Evolutionary conservation across 1,139 yeast genomes (phyloP), one percentile per base, ranked within the genome.

Genomic region (Scheffersomyces titani): DNA sequence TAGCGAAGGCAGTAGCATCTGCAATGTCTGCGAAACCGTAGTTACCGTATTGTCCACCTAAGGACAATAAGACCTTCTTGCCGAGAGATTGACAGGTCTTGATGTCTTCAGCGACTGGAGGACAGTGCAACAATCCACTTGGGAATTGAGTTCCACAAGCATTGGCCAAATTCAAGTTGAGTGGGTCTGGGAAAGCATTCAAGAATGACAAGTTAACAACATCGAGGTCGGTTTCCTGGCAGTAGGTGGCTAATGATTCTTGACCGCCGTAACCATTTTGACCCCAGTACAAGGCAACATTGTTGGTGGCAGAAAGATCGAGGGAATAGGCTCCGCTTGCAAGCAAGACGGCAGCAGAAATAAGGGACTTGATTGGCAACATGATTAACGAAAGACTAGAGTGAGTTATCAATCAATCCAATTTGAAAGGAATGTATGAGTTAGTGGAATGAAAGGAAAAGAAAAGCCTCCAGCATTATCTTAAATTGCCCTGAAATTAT

Each of bases 241-340:
- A 63, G 60, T 63, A 63, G 40, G 54, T 22, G 49, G 52, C 51
- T 50, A 63, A 57, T 3, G 53, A 46, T 18, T 54, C 49, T 46
- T 63, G 66, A 52, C 51, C 21, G 5, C 57, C 57, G 52, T 52
- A 56, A 45, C 65, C 55, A 52, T 63, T 63, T 47, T 62, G 65
- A 46, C 66, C 66, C 65, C 65, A 63, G 53, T 62, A 63, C 6
- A 58, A 59, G 18, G 58, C 65, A 7, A 62, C 58, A 21, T 49
- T 54, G 20, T 47, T 40, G 30, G 36, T 30, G 30, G 45, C 19
- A 16, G 49, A 46, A 18, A 46, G 49, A 21, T 49, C 49, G 22
- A 46, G n/a, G 22, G 52, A 52, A 16, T 46, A 22, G 49, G 22
- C 49, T 19, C 49, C 49, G 49, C 49, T 46, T 20, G 22, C 49